These are phyloP conservation scores for Prototheca stagnorum DNA, from an alignment of 163 green algal species.

Conservation along the genomic window DNA sequence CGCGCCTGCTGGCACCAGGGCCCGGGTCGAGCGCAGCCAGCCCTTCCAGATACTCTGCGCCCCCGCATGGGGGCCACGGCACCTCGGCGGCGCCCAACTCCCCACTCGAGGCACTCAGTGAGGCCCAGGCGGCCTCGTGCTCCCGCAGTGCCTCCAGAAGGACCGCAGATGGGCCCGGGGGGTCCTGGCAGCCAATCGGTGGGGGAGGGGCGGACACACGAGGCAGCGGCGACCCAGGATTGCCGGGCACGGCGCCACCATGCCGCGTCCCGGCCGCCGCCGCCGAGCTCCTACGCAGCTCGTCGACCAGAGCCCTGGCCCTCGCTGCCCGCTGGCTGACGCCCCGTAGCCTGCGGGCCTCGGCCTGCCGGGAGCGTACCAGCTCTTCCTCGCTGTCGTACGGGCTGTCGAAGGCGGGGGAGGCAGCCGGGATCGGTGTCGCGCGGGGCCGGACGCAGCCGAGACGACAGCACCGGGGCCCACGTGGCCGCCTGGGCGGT, in stretches of 20 bases:
- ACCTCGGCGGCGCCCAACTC: background rate
- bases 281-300: background rate
- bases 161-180: background rate
- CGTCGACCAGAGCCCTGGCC: slow-evolving; percentile 1
- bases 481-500: too few relatives aligned
- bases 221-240: background rate
- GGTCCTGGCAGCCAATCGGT: background rate
- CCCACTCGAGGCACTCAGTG: background rate
- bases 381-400: slow-evolving; percentile 18
- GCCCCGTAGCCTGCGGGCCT: background rate
- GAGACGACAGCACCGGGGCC: too few relatives aligned
- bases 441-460: too few relatives aligned
- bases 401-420: too few relatives aligned
- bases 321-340: background rate
- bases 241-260: background rate
- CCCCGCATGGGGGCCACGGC: slow-evolving; percentile 5
- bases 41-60: slow-evolving; percentile 1
- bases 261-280: background rate
- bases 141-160: background rate
- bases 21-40: slow-evolving; percentile 1
- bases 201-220: background rate
- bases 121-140: background rate
- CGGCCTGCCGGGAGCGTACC: background rate
- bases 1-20: slow-evolving; percentile 2
- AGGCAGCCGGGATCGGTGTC: too few relatives aligned